Evolutionary conservation across 163 green algal species (phyloP).

Genomic region (Chloroidium sp.): DNA sequence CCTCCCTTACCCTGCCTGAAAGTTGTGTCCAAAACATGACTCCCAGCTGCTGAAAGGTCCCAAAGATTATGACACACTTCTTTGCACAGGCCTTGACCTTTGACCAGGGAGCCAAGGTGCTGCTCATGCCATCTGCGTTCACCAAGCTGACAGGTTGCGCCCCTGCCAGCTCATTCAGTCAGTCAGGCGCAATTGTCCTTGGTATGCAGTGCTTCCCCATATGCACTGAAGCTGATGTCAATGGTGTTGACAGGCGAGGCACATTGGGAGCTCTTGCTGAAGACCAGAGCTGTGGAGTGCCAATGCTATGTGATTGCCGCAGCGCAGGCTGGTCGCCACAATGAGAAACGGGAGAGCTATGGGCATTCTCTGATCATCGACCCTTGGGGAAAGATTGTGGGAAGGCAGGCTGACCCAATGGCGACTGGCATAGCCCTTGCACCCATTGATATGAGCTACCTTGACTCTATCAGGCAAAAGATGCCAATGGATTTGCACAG

Average conservation of each 20-base stretch:
- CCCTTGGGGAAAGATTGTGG: conserved; percentile 84
- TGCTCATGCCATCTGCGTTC: conserved; percentile 76
- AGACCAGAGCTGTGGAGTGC: conserved; percentile 83
- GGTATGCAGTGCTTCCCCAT: too few relatives aligned
- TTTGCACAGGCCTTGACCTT: conserved; percentile 35
- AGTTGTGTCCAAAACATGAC: too few relatives aligned
- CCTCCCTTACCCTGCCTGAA: too few relatives aligned
- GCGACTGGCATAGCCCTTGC: conserved; percentile 62
- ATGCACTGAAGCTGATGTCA: background rate
- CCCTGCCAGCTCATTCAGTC: background rate
- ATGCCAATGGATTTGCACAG: conserved; percentile 71
- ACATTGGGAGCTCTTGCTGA: conserved; percentile 92
- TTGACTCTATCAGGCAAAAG: conserved; percentile 14
- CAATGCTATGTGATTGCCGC: conserved; percentile 90
- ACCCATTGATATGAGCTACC: background rate
- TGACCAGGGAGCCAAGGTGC: conserved; percentile 44
- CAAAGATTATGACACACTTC: too few relatives aligned
- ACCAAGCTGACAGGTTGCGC: conserved; percentile 60
- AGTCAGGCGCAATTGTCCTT: too few relatives aligned
- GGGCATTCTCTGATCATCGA: conserved; percentile 85
- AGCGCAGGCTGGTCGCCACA: conserved; percentile 40
- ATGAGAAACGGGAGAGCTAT: conserved; percentile 79
- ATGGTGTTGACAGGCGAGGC: conserved; percentile 44
- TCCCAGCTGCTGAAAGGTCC: too few relatives aligned
- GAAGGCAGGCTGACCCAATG: conserved; percentile 44